Base-by-base conservation (phyloP, 305 asterid genomes). In the Solanum hybrid region DNA sequence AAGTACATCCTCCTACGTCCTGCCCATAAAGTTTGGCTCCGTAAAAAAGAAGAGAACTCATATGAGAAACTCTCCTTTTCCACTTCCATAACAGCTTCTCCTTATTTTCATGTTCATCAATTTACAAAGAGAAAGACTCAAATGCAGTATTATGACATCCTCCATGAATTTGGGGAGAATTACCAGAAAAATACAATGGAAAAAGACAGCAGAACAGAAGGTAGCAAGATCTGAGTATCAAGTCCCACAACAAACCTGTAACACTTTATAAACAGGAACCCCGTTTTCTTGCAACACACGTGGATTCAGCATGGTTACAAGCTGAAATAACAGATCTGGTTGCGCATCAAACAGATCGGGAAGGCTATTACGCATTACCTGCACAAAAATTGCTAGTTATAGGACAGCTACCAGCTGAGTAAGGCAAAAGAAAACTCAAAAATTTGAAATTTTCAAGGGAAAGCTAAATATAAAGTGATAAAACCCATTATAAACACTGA, bases 341-440 rank as follows among this genome's bases (percentile, higher is more conserved):
- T 97, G 99, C 61, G 98, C 98, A 90, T 97, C 99, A 92, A 97
- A 97, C 93, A 97, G 94, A 94, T 97, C 99, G 46, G 99, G 99
- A 86, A 97, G 96, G 92, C 97, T 94, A 86, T 93, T 92, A 76
- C 96, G 95, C 99, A 97, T 97, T 84, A 96, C 99, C 99, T 97
- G 93, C 92, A 91, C 20, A 86, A 20, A 85, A 85, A 31, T 22
- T 85, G 46, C 77, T 61, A 57, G 88, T 85, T 85, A 85, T 11
- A 61, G 51, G 13, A 61, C 46, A 85, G 88, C 34, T 8, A 82
- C 69, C 71, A 40, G 71, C 87, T 40, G 87, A 82, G 37, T 40
- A 26, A 40, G 36, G 51, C 87, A 4, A 82, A 85, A 22, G 31
- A 31, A 18, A 22, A 57, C 18, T 51, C 46, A 16, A 31, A 46